Conservation (phyloP, 2,329 filamentous ascomycete species). For the Shiraia bambusicola region DNA sequence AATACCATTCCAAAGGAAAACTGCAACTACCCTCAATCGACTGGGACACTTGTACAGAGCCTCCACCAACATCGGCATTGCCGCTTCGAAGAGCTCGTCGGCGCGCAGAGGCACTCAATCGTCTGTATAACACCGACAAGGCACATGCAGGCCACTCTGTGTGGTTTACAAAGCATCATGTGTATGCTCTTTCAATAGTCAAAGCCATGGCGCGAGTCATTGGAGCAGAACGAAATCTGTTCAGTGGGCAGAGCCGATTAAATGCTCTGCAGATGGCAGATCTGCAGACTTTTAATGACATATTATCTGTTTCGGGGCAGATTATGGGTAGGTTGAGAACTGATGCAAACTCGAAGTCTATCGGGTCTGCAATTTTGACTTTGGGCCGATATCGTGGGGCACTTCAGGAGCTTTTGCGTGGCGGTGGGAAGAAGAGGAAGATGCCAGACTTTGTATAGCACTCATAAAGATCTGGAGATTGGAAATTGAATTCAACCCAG, state of each 20-base stretch:
- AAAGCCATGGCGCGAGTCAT: conserved; percentile 8
- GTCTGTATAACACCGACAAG: conserved; percentile 5
- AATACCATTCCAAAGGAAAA: conserved; percentile 5
- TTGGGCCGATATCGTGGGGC: no score
- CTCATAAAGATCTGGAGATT: no score
- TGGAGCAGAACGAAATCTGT: conserved; percentile 3
- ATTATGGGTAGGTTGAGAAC: no score
- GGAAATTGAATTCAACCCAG: no score
- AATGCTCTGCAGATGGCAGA: not conserved
- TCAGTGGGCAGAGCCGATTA: not conserved
- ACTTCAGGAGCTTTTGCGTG: no score
- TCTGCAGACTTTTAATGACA: no score
- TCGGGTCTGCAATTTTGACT: no score
- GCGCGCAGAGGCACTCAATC: conserved; percentile 8
- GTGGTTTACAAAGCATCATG: conserved; percentile 5
- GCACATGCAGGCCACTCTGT: conserved; percentile 5
- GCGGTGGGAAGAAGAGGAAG: no score
- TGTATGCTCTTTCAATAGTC: conserved; percentile 2
- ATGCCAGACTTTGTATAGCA: no score
- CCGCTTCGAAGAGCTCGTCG: conserved; percentile 5
- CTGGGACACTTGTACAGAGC: conserved; percentile 4
- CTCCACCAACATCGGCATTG: conserved; percentile 1
- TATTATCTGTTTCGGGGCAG: no score
- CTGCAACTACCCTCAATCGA: conserved; percentile 4
- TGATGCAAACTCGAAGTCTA: not conserved